Evolutionary conservation across 345 rosid species (phyloP), one percentile per base, ranked within the genome.

Genomic region (Eucalyptus regnans): DNA sequence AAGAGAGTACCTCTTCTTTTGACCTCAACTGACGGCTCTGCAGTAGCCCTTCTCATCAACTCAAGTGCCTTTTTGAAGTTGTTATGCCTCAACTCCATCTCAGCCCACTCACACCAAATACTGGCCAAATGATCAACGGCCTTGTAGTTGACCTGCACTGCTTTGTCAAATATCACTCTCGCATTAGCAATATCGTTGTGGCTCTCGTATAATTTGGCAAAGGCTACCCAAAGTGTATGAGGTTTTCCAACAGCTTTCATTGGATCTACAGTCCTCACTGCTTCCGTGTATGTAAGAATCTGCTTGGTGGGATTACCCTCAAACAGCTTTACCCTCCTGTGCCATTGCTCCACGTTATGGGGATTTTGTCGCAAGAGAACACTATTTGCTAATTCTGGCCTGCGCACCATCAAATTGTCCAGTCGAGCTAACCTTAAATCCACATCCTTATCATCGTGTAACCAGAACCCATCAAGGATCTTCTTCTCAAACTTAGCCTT

Each of bases 201-300:
- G 88, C 89, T 91, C 93, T 98, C 99, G 88, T 98, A 98, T 89
- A 98, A 88, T 92, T 98, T 96, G 1, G 99, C 97, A 92, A 97
- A 98, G 29, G 98, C 97, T 86, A 98, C 94, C 99, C 99, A 97
- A 60, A 98, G 88, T 5, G 99, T 96, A 88, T 98, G 99, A 89
- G 98, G 99, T 92, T 98, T 98, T 88, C 99, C 99, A 76, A 98
- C 97, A 31, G 99, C 99, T 92, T 98, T 97, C 97, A 95, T 96
- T 11, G 98, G 97, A 92, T 98, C 99, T 58, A 98, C 94, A 6
- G 99, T 97, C 91, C 98, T 95, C 90, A 98, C 99, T 9, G 99
- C 98, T 92, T 98, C 99, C 22, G 99, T 97, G 88, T 94, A 98
- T 2, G 99, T 98, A 88, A 96, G 93, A 87, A 98, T 96, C 95